phyloP scores from a whole-genome alignment of 176 grass and related monocot species.

The Carex cristatella region DNA sequence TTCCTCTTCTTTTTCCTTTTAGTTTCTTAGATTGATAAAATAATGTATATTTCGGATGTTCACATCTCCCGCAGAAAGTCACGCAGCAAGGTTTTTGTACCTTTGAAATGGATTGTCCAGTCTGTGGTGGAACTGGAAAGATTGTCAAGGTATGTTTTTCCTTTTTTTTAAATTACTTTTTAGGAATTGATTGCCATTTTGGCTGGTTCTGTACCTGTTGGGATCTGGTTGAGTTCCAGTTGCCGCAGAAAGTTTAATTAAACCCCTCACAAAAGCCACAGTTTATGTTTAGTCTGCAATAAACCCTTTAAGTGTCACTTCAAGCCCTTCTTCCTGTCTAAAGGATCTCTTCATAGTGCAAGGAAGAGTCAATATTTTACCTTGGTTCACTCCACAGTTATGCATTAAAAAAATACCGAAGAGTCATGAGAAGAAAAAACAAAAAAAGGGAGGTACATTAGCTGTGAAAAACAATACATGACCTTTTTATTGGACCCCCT shows the following conservation, averaged over 20 bases:
- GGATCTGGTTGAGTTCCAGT: not conserved
- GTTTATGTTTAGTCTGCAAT: not conserved
- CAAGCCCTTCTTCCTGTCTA: not conserved
- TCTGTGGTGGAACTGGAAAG: slow-evolving; percentile 66
- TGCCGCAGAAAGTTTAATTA: not conserved
- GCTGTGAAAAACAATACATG: not conserved
- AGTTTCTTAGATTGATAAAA: slow-evolving; percentile 5
- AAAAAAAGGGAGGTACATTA: not conserved
- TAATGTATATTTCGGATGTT: not conserved
- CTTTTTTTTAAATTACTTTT: not conserved
- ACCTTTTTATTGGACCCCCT: not conserved
- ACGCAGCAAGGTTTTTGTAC: slow-evolving; percentile 49
- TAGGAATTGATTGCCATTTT: not conserved
- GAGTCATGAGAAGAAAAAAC: not conserved
- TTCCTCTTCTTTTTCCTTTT: not conserved
- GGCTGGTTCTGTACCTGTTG: not conserved
- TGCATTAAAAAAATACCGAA: not conserved
- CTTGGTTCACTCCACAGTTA: not conserved
- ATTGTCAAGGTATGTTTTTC: slow-evolving; percentile 55
- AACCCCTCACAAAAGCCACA: not conserved
- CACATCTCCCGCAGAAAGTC: slow-evolving; percentile 38
- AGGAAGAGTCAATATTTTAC: not conserved
- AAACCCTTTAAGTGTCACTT: not conserved
- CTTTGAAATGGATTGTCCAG: slow-evolving; percentile 50
- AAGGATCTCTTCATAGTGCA: not conserved